These are phyloP conservation scores for Acanthamoeba lenticulata DNA, from an alignment of 208 protist genomes.

Conservation along the genomic window DNA sequence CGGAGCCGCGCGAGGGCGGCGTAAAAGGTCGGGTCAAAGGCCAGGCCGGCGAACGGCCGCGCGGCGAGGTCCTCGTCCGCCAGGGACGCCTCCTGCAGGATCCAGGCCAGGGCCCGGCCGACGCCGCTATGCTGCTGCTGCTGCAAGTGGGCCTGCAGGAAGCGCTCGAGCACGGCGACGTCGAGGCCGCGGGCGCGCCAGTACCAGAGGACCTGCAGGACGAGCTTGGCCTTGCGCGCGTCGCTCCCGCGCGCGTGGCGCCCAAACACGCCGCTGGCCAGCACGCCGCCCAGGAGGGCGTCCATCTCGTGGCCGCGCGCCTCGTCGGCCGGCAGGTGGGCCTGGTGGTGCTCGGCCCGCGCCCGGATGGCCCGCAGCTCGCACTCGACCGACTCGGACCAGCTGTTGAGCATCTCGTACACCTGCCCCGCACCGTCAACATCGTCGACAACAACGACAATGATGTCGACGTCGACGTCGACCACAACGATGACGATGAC, in stretches of 20 bases:
- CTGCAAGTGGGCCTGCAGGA: conserved; percentile 9
- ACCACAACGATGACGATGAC: no score
- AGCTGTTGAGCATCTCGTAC: background rate
- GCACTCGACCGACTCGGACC: background rate
- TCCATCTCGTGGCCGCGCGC: background rate
- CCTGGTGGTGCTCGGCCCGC: background rate
- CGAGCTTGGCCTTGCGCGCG: background rate
- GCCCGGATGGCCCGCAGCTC: background rate
- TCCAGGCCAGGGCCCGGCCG: background rate
- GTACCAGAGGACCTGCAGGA: conserved; percentile 37
- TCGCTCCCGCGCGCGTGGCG: background rate
- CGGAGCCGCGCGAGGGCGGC: background rate
- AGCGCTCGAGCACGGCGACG: background rate
- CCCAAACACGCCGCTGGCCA: background rate
- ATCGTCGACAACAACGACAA: no score
- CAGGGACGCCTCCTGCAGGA: background rate
- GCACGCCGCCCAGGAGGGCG: background rate
- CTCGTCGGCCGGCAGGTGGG: background rate
- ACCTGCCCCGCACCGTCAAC: no score
- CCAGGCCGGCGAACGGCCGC: background rate
- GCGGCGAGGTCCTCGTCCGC: no score
- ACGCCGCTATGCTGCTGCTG: no score
- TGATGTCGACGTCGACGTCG: no score
- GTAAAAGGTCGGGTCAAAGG: background rate
- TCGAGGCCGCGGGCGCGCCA: background rate